phyloP scores from a whole-genome alignment of 2,329 filamentous ascomycete genomes.

The Leptographium wingfieldii region DNA sequence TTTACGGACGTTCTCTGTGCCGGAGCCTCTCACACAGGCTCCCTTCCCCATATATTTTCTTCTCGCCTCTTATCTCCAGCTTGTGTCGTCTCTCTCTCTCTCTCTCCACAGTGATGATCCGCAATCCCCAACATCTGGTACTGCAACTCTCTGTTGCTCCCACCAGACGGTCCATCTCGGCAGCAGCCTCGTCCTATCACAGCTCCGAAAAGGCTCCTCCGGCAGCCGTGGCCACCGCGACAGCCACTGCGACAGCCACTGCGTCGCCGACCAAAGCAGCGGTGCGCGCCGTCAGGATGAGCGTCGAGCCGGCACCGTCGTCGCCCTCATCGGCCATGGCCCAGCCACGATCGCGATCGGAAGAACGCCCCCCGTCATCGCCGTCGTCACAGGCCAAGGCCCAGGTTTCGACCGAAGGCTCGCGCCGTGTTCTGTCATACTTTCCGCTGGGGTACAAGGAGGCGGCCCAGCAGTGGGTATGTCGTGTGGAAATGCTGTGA shows the following conservation, averaged over 20 bases:
- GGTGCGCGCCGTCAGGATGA: conserved; percentile 8
- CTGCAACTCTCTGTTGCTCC: conserved; percentile 14
- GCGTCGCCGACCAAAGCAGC: neutral
- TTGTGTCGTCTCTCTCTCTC: neutral
- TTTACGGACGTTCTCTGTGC: neutral
- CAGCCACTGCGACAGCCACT: conserved; percentile 1
- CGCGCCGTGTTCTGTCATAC: conserved; percentile 36
- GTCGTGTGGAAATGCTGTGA: conserved; percentile 19
- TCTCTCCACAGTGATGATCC: conserved; percentile 9
- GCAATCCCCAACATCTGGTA: conserved; percentile 10
- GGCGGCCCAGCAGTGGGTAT: conserved; percentile 80
- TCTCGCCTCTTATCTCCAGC: neutral
- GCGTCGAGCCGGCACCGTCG: conserved; percentile 7
- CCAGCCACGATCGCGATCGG: conserved; percentile 4
- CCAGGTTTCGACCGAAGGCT: neutral
- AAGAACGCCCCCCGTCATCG: conserved; percentile 5
- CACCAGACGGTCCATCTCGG: conserved; percentile 11
- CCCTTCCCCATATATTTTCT: neutral
- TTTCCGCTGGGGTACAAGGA: conserved; percentile 91
- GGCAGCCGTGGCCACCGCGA: neutral
- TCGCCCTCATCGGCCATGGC: conserved; percentile 5
- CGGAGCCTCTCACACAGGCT: neutral
- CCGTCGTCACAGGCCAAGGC: conserved; percentile 1
- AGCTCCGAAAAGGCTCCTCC: neutral
- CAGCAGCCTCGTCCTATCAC: conserved; percentile 8